A percentile compares a stretch with the other conserved stretches of the same genome.
Conservation (phyloP, 1,284 basidiomycete species). For the Trichosporon ovoides region DNA sequence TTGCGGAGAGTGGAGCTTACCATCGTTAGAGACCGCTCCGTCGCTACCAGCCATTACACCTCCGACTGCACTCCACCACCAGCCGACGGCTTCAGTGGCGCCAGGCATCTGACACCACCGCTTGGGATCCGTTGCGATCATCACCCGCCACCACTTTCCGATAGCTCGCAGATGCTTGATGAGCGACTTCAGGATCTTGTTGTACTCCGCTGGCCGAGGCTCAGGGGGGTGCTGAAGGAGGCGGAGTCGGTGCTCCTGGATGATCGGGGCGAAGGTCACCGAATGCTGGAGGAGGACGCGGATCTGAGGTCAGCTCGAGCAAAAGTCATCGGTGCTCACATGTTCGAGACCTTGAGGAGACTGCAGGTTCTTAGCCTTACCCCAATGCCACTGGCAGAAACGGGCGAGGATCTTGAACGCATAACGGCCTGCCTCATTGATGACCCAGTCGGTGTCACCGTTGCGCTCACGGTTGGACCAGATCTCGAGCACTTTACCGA, state of each 20-base stretch:
- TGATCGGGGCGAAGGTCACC: slow-evolving; percentile 38
- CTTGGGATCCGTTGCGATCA: slow-evolving; percentile 47
- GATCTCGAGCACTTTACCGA: slow-evolving; percentile 35
- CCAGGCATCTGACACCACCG: slow-evolving; percentile 42
- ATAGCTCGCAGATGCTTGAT: slow-evolving; percentile 46
- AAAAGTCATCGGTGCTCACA: slow-evolving; percentile 23
- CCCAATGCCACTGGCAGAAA: slow-evolving; percentile 44
- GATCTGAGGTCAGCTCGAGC: slow-evolving; percentile 26
- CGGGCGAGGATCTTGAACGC: slow-evolving; percentile 48
- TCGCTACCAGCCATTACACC: slow-evolving; percentile 42
- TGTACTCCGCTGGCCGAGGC: slow-evolving; percentile 18
- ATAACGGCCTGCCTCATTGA: slow-evolving; percentile 45
- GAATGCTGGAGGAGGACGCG: slow-evolving; percentile 36
- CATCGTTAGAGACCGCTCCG: slow-evolving; percentile 44
- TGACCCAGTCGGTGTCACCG: slow-evolving; percentile 37
- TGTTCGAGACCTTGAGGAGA: slow-evolving; percentile 28
- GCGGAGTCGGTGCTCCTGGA: slow-evolving; percentile 40
- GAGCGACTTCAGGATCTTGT: slow-evolving; percentile 31
- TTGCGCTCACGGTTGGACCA: slow-evolving; percentile 33
- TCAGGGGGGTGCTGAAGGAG: slow-evolving; percentile 23
- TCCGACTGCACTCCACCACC: slow-evolving; percentile 50
- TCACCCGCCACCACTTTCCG: slow-evolving; percentile 46
- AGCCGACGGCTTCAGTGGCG: slow-evolving; percentile 42
- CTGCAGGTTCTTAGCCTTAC: slow-evolving; percentile 40
- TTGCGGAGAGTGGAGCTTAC: slow-evolving; percentile 20